Base-by-base conservation (phyloP, 78 protist species). In the Cyanophora paradoxa region DNA sequence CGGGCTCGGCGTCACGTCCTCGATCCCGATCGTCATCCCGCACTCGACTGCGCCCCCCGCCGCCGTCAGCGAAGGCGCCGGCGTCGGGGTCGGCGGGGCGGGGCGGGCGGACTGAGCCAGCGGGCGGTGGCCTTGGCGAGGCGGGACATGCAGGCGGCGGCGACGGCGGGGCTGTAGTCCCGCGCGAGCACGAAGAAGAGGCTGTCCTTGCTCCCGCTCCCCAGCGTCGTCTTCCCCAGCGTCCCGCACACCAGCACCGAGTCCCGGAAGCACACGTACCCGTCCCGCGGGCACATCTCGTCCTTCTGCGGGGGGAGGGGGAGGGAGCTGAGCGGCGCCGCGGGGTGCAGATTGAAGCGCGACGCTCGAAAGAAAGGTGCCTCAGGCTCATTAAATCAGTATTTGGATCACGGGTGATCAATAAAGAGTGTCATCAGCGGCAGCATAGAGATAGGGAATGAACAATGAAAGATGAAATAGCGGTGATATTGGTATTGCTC, bases 81-180 rank as follows among this genome's bases (percentile, higher is more conserved):
- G n/a, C n/a, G n/a, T n/a, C n/a, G n/a, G n/a, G n/a, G n/a, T n/a
- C n/a, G n/a, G n/a, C n/a, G n/a, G n/a, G n/a, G n/a, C 48, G 48
- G 48, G 48, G 48, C 48, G 48, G 48, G 48, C 48, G 48, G 48
- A 42, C 48, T 42, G 48, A 65, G 26, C 71, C 71, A 65, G 30
- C 71, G 83, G 0, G 86, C 6, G 1, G 83, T 50, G 28, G 87
- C 31, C 70, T 90, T 83, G n/a, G 99, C 90, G 5, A 98, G 76
- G 48, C 99, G 86, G 3, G 79, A 26, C 99, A 98, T 95, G 62
- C 74, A 19, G 30, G 52, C 81, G 3, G 95, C 98, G 1, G 97
- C 81, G 0, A 75, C 58, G 6, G 79, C 64, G 5, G 77, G 64
- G 28, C 90, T 77, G 56, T 69, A 76, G 57, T 88, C 87, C 34